Evolutionary conservation across 768 basidiomycete genomes (phyloP).

Genomic region (Auriscalpium orientale): DNA sequence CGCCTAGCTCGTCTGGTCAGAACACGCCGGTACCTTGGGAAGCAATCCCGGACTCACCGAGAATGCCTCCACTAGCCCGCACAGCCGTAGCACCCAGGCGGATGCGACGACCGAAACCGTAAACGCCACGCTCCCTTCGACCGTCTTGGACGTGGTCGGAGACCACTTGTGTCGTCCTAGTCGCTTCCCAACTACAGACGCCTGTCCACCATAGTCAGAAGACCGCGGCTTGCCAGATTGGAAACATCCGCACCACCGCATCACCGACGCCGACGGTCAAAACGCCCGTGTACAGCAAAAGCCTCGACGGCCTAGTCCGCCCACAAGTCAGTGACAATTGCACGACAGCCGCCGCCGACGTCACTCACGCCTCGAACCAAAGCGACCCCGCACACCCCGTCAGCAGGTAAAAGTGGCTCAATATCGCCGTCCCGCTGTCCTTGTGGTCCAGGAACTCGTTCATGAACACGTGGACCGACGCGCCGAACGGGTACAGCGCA

Average conservation of each 20-base stretch:
- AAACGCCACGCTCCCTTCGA: conserved; percentile 89
- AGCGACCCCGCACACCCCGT: conserved; percentile 91
- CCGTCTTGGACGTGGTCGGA: conserved; percentile 73
- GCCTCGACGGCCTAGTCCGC: conserved; percentile 34
- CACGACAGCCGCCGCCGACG: conserved; percentile 5
- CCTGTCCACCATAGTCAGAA: conserved; percentile 36
- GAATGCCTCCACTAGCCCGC: conserved; percentile 66
- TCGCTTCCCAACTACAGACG: conserved; percentile 86
- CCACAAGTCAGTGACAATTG: not conserved
- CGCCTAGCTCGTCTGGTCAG: conserved; percentile 36
- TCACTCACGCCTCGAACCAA: conserved; percentile 88
- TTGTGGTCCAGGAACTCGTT: conserved; percentile 95
- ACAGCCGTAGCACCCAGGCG: conserved; percentile 63
- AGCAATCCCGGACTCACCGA: conserved; percentile 58
- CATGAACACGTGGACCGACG: conserved; percentile 89
- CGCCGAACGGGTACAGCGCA: conserved; percentile 94
- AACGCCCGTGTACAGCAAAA: conserved; percentile 76
- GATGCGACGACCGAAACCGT: conserved; percentile 57
- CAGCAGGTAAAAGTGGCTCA: conserved; percentile 95
- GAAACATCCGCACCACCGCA: conserved; percentile 58
- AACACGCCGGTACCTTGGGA: not conserved
- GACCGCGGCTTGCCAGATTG: not conserved
- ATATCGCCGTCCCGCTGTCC: conserved; percentile 90
- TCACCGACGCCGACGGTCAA: conserved; percentile 89
- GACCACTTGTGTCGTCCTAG: conserved; percentile 82